phyloP scores from a whole-genome alignment of 164 flowering plant genomes.

The Taxillus chinensis region DNA sequence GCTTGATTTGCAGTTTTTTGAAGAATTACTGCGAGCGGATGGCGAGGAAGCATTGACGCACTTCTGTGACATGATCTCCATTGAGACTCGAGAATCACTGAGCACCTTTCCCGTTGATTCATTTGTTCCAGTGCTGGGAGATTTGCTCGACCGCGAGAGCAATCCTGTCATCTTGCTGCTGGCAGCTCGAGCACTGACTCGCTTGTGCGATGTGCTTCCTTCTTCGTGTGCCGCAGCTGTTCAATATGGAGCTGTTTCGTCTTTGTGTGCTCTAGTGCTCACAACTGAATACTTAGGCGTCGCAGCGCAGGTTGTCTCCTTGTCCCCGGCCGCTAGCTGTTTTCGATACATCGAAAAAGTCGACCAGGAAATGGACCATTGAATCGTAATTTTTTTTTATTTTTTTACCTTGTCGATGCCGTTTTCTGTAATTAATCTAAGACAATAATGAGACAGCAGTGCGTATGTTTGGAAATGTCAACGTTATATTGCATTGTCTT shows the following conservation, averaged over 20 bases:
- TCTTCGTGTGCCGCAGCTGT: conserved; percentile 96
- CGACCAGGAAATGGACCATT: too few species aligned
- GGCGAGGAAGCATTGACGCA: conserved; percentile 96
- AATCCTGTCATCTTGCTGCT: conserved; percentile 95
- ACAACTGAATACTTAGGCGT: conserved; percentile 98
- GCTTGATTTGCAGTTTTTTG: too few species aligned
- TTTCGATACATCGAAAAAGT: too few species aligned
- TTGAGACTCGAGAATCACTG: conserved; percentile 89
- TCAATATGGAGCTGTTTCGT: conserved; percentile 88
- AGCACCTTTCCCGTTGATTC: conserved; percentile 94
- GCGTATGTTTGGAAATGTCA: too few species aligned
- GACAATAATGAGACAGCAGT: too few species aligned
- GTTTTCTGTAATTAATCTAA: too few species aligned
- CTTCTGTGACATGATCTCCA: conserved; percentile 89
- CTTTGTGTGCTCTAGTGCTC: conserved; percentile 77
- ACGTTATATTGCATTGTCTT: background rate
- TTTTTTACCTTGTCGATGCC: too few species aligned
- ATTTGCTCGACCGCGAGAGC: conserved; percentile 80
- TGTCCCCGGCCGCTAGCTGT: too few species aligned
- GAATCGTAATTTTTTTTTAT: too few species aligned
- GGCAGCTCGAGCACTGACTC: conserved; percentile 90
- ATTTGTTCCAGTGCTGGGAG: conserved; percentile 89
- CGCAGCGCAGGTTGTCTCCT: conserved; percentile 75
- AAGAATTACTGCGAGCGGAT: conserved; percentile 50
- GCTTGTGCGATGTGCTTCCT: conserved; percentile 87